Conservation (phyloP, 495 filamentous ascomycete species). For the Penicillium herquei region DNA sequence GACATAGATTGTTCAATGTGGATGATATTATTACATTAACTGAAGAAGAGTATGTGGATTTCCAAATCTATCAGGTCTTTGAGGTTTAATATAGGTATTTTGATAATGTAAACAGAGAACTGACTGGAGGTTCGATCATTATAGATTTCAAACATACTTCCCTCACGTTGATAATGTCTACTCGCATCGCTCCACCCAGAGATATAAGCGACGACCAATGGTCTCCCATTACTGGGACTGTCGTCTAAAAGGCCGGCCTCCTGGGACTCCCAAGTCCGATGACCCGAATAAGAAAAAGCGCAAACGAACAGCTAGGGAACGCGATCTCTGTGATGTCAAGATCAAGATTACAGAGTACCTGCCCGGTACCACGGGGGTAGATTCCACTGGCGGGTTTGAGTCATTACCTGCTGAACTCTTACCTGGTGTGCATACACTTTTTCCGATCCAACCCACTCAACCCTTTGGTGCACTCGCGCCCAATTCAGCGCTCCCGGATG, state of each 20-base stretch:
- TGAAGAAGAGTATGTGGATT: conserved; percentile 69
- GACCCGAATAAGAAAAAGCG: conserved; percentile 89
- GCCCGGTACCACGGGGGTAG: conserved; percentile 46
- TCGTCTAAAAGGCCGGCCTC: conserved; percentile 78
- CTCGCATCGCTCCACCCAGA: conserved; percentile 83
- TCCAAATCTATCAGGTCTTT: neutral
- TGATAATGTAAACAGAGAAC: neutral
- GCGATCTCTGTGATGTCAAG: conserved; percentile 85
- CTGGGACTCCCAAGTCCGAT: conserved; percentile 79
- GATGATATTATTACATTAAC: conserved; percentile 71
- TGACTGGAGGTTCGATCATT: conserved; percentile 3
- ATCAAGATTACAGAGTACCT: conserved; percentile 89
- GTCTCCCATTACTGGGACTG: conserved; percentile 91
- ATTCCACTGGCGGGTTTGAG: conserved; percentile 15
- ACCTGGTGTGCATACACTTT: conserved; percentile 27
- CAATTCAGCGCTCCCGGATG: conserved; percentile 30
- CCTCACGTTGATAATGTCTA: conserved; percentile 91
- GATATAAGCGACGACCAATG: conserved; percentile 80
- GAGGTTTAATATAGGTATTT: neutral
- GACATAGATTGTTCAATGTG: conserved; percentile 73
- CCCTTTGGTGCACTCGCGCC: conserved; percentile 45
- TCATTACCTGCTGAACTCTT: conserved; percentile 24
- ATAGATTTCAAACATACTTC: conserved; percentile 82
- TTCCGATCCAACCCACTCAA: conserved; percentile 23
- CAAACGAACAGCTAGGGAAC: conserved; percentile 72